Conservation (phyloP, 805 yeast species). For the Ogataea methanolica region DNA sequence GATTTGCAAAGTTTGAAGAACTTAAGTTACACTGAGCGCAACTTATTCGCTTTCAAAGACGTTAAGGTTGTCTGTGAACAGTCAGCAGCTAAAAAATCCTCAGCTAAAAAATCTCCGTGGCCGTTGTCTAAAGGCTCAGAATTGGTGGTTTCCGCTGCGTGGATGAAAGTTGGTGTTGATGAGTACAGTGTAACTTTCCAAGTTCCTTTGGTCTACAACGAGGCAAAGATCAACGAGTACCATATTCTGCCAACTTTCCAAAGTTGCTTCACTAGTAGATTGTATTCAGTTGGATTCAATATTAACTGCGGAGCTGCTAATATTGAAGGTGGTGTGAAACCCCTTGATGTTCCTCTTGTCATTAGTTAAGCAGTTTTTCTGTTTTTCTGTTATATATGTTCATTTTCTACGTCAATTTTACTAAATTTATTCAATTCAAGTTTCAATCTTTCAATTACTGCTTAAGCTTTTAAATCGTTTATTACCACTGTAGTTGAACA, state of each 20-base stretch:
- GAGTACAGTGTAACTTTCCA: conserved; percentile 1
- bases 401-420: neutral
- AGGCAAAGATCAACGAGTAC: conserved; percentile 32
- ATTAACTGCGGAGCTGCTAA: conserved; percentile 4
- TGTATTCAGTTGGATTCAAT: conserved; percentile 35
- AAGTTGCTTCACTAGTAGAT: conserved; percentile 55
- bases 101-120: no score
- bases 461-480: no score
- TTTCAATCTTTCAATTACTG: neutral
- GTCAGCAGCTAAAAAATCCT: no score
- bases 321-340: neutral
- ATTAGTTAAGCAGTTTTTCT: neutral
- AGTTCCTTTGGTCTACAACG: conserved; percentile 6
- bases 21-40: conserved; percentile 3
- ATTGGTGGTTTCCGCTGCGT: neutral
- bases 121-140: no score
- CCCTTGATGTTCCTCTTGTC: conserved; percentile 4
- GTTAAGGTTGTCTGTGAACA: conserved; percentile 4
- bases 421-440: neutral
- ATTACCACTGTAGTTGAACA: no score
- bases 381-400: no score
- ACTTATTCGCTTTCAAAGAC: conserved; percentile 3
- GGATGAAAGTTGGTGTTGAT: neutral
- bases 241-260: conserved; percentile 61
- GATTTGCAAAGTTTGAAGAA: conserved; percentile 28